Evolutionary conservation across 495 filamentous ascomycete genomes (phyloP).

Genomic region (Trichoderma reesei): DNA sequence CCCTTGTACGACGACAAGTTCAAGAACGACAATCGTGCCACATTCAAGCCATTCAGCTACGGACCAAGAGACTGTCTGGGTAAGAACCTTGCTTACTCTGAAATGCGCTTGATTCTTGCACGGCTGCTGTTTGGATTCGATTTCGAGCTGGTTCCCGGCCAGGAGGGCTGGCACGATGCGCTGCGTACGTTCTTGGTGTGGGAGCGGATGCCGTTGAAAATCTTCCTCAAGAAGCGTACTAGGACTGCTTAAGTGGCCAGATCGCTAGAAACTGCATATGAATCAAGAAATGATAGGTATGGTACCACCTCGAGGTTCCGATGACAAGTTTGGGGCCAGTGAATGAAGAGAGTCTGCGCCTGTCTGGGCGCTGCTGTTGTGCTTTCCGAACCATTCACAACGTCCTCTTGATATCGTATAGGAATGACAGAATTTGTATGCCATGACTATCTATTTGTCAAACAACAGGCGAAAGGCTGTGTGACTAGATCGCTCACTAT

Average conservation of each 20-base stretch:
- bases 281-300: no score
- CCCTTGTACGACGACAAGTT: conserved; percentile 14
- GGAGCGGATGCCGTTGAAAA: not conserved
- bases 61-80: conserved; percentile 35
- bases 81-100: conserved; percentile 28
- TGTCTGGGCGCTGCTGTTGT: no score
- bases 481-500: no score
- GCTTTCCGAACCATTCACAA: no score
- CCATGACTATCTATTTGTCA: no score
- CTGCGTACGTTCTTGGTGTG: not conserved
- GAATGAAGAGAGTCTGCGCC: no score
- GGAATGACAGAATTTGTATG: no score
- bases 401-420: no score
- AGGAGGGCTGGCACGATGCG: not conserved
- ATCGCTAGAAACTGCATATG: no score
- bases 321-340: no score
- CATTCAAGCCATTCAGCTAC: conserved; percentile 26
- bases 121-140: conserved; percentile 31
- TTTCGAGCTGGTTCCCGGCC: conserved; percentile 16
- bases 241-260: not conserved
- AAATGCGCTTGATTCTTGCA: conserved; percentile 33
- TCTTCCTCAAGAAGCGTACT: not conserved
- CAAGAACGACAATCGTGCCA: conserved; percentile 22
- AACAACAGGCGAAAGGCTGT: no score
- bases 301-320: no score